phyloP scores from a whole-genome alignment of 1,139 yeast genomes.

The Debaryomycetaceae sp. region DNA sequence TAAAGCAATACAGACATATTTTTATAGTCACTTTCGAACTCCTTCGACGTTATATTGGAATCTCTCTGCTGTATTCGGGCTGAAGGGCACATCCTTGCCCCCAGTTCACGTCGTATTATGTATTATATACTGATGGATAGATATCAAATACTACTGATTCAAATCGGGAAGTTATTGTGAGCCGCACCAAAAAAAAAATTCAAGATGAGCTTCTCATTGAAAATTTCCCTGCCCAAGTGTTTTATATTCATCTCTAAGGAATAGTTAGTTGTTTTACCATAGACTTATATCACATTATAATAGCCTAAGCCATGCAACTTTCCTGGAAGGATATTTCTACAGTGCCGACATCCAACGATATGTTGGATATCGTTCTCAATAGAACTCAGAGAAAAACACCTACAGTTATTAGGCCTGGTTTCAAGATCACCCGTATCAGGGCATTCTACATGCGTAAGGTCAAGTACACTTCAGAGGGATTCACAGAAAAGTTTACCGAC shows the following conservation, averaged over 20 bases:
- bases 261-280: constrained; percentile 1
- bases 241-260: constrained; percentile 1
- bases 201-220: constrained; percentile 7
- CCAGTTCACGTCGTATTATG: background rate
- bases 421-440: constrained; percentile 91
- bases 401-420: constrained; percentile 95
- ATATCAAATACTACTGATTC: background rate
- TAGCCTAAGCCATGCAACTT: constrained; percentile 65
- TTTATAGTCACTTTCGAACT: background rate
- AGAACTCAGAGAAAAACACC: constrained; percentile 98
- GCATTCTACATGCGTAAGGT: constrained; percentile 99
- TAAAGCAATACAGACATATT: background rate
- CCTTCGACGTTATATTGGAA: background rate
- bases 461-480: constrained; percentile 93
- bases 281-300: background rate
- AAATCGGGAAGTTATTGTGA: constrained; percentile 3
- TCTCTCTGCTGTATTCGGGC: background rate
- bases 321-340: constrained; percentile 98
- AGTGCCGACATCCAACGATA: constrained; percentile 86
- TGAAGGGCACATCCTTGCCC: no score
- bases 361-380: constrained; percentile 94
- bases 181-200: constrained; percentile 7
- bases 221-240: background rate
- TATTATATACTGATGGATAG: background rate
- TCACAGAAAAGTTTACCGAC: constrained; percentile 85